Percentiles rank a stretch among this genome's conserved stretches.
These are phyloP conservation scores for Psidium friedrichsthalianum DNA, from an alignment of 345 rosid species.

Conservation along the genomic window DNA sequence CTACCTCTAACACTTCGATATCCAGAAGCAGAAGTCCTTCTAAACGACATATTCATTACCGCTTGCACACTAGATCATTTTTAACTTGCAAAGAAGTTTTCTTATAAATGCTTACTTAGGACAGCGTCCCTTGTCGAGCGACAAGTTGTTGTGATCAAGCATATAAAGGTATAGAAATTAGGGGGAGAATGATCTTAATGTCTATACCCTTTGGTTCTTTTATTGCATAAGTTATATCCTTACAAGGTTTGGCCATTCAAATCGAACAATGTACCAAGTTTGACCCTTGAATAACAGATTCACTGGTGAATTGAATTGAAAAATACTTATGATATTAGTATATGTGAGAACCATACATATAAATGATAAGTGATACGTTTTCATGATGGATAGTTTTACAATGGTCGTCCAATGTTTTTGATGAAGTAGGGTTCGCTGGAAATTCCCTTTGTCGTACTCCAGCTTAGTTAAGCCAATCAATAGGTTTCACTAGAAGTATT, in stretches of 20 bases:
- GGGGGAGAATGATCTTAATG: not conserved
- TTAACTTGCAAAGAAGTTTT: not conserved
- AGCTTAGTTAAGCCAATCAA: not conserved
- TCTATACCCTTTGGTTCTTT: not conserved
- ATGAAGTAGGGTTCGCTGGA: not conserved
- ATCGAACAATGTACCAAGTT: not conserved
- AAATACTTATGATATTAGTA: not conserved
- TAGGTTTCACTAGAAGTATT: not conserved
- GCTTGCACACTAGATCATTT: not conserved
- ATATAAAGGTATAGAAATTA: not conserved
- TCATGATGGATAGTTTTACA: not conserved
- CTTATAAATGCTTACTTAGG: not conserved
- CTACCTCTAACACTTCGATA: not conserved
- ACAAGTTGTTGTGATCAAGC: not conserved
- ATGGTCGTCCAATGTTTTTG: not conserved
- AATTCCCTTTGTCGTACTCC: not conserved
- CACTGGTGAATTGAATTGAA: not conserved
- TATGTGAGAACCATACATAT: not conserved
- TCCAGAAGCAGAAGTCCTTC: not conserved
- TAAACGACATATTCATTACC: not conserved
- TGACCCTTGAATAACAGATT: not conserved
- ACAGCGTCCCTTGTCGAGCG: not conserved
- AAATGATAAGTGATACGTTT: not conserved
- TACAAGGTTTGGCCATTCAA: not conserved
- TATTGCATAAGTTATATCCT: not conserved